Evolutionary conservation across 2,329 filamentous ascomycete genomes (phyloP), one percentile per base, ranked within the genome.

Genomic region (Claviceps quebecensis): DNA sequence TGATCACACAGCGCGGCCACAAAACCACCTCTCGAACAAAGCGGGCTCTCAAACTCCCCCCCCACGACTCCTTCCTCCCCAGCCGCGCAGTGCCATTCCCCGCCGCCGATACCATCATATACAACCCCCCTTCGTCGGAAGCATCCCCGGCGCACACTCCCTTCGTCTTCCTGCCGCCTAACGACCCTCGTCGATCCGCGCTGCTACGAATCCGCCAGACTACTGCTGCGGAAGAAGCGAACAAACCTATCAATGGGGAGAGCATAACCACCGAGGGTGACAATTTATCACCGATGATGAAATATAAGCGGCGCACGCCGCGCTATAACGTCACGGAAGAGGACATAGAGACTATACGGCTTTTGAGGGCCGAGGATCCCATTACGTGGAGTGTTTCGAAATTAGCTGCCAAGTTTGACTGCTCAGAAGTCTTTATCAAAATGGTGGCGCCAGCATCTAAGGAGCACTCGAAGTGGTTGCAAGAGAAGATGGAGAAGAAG

Each of bases 101-200:
- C 43, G 58, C 60, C 56, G 58, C 59, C 56, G 60, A 66, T 56
- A 61, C 66, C 57, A 73, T 80, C 61, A 71, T 80, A 62, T 79
- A 76, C 69, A 79, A 78, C 67, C 77, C 76, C 41, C 76, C 77
- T 26, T 67, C 75, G 16, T 71, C 76, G 9, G 69, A 72, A 52
- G 68, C 75, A 3, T 75, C 77, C n/a, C 78, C 81, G 52, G 73
- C 72, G 59, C 76, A 83, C 67, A 84, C 80, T n/a, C 80, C 80
- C 52, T 75, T 81, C 67, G 76, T 80, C 62, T 84, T 84, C 67
- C 74, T 84, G 34, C 80, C 80, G 50, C 72, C 70, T 48, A 65
- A 61, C 56, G 78, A 81, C 60, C 75, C 76, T 16, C 73, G 77
- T 46, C 73, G 76, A 29, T 66, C 68, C 49, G 70, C 72, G 46